Evolutionary conservation across 139 green algal genomes (phyloP).

Genomic region (Ulvella scutata): DNA sequence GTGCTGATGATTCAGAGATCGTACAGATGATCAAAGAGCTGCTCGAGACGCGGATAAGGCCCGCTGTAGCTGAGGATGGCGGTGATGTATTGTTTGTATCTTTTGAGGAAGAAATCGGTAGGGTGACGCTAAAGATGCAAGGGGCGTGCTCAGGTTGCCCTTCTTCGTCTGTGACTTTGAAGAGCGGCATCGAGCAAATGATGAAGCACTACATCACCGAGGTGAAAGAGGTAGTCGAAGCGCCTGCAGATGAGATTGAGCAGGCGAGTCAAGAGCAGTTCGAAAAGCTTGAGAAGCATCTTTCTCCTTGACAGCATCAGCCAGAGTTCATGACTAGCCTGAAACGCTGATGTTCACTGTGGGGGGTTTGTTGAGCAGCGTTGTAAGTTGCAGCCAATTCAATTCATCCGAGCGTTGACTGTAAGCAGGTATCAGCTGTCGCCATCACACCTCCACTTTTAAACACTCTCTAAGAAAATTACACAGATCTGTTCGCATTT

Average conservation of each 20-base stretch:
- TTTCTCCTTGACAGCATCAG: conserved; percentile 42
- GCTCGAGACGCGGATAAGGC: conserved; percentile 93
- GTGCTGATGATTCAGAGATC: conserved; percentile 62
- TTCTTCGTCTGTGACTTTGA: conserved; percentile 86
- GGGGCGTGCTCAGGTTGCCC: conserved; percentile 88
- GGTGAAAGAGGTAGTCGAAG: conserved; percentile 47
- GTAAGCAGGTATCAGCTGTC: too few species aligned
- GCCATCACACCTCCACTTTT: too few species aligned
- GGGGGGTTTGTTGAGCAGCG: too few species aligned
- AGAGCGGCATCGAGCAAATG: conserved; percentile 99
- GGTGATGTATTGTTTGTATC: conserved; percentile 85
- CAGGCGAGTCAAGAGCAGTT: conserved; percentile 47
- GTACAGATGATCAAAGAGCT: conserved; percentile 99
- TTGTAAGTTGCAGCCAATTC: too few species aligned
- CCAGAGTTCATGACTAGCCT: too few species aligned
- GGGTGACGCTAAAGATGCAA: conserved; percentile 77
- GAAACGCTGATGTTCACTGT: too few species aligned
- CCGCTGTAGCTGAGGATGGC: conserved; percentile 86
- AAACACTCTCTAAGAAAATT: too few species aligned
- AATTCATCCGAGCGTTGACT: too few species aligned
- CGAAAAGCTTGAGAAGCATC: conserved; percentile 47
- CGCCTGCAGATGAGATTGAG: conserved; percentile 50
- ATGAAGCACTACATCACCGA: conserved; percentile 92
- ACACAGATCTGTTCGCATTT: too few species aligned
- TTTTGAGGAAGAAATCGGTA: conserved; percentile 74